Base-by-base conservation (phyloP, 106 monocot genomes). In the Dendrobium huoshanense region DNA sequence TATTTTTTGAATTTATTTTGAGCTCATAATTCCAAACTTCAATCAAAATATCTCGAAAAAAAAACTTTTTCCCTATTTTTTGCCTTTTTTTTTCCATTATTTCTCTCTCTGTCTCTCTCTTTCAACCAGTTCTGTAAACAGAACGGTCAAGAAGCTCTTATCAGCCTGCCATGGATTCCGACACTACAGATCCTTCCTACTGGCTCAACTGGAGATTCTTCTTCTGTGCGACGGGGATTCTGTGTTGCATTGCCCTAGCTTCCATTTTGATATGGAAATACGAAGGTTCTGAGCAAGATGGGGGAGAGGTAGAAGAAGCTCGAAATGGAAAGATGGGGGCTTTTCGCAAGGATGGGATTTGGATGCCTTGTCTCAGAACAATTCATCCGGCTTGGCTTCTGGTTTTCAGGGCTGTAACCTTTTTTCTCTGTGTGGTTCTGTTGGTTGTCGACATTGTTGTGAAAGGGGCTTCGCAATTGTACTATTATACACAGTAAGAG, bases 401-500 rank as follows among this genome's bases (percentile, higher is more conserved):
- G 64, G 77, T 73, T 48, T 94, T 83, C 65, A 84, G 94, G 37
- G 61, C 85, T 41, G 4, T 67, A 13, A 82, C 94, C 22, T 94
- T 91, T 65, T 51, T 84, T 55, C 17, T 89, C 5, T 89, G 89
- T 27, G 59, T 82, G 43, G 81, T 72, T 58, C 87, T 90, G 79
- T 85, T 94, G 9, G 48, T 83, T 43, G 51, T 77, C 67, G 83
- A 85, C 81, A 49, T 79, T 40, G 31, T 75, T 44, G n/a, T 83
- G 22, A 79, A 89, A 27, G 94, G 94, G 59, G 72, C 67, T 18
- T 29, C 65, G 25, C 81, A 84, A 25, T 85, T 91, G 61, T 91
- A 81, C 79, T 94, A 83, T 75, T 91, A 94, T 33, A 94, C 94
- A 17, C 87, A 89, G 94, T 94, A 94, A 89, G 93, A 9, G 18